phyloP scores from a whole-genome alignment of 2,329 filamentous ascomycete genomes.

The Rhinocladiella similis region DNA sequence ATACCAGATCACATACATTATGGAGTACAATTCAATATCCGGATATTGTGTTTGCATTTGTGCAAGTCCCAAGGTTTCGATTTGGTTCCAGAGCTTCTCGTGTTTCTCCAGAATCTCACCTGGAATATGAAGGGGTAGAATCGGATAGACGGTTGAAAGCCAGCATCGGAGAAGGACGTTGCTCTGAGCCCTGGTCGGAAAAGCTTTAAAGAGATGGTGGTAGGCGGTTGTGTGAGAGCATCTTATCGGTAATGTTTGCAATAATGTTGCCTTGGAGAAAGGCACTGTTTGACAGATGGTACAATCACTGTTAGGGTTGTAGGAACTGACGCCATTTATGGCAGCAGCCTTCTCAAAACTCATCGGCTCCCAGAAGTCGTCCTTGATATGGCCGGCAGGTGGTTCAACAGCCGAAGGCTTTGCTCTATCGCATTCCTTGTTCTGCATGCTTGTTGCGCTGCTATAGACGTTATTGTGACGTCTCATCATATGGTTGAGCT shows the following conservation, averaged over 20 bases:
- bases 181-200: conserved; percentile 46
- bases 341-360: conserved; percentile 22
- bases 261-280: conserved; percentile 40
- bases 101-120: conserved; percentile 43
- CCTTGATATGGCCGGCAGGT: not conserved
- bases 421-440: conserved; percentile 8
- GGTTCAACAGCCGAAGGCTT: not conserved
- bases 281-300: conserved; percentile 30
- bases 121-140: conserved; percentile 47
- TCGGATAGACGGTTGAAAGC: conserved; percentile 48
- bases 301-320: conserved; percentile 13
- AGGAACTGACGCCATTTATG: not conserved
- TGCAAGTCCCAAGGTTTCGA: conserved; percentile 34
- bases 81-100: conserved; percentile 43
- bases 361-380: conserved; percentile 13
- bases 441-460: conserved; percentile 13
- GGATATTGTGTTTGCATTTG: conserved; percentile 37
- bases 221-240: conserved; percentile 36
- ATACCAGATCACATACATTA: conserved; percentile 50
- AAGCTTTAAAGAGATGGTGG: conserved; percentile 41
- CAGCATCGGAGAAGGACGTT: conserved; percentile 49
- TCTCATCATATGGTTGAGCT: conserved; percentile 27
- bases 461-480: conserved; percentile 28
- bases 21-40: conserved; percentile 44
- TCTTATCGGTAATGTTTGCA: conserved; percentile 39